Percentiles rank a stretch among this genome's conserved stretches.
Conservation (phyloP, 2,329 filamentous ascomycete genomes). For the Volutella citrinella region DNA sequence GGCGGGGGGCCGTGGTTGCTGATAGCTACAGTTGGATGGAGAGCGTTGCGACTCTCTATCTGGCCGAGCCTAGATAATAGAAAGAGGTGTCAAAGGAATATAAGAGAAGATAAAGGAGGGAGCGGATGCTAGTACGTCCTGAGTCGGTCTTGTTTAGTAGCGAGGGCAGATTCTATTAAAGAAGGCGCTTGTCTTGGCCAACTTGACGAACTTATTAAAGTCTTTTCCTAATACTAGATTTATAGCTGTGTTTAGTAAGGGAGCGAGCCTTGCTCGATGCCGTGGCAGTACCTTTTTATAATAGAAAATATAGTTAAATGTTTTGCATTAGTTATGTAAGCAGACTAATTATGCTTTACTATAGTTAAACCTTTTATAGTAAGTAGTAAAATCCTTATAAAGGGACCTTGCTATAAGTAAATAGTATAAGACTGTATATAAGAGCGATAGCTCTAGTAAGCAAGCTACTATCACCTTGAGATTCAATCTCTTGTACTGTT, state of each 20-base stretch:
- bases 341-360: slow-evolving; percentile 1
- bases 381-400: slow-evolving; percentile 3
- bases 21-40: too few relatives aligned
- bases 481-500: slow-evolving; percentile 2
- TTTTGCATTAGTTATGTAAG: slow-evolving; percentile 5
- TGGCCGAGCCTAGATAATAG: slow-evolving; percentile 3
- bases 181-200: slow-evolving; percentile 10
- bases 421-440: not conserved
- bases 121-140: slow-evolving; percentile 1
- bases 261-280: slow-evolving; percentile 4
- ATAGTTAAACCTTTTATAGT: slow-evolving; percentile 6
- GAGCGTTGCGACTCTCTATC: too few relatives aligned
- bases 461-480: slow-evolving; percentile 2
- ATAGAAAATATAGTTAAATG: slow-evolving; percentile 10
- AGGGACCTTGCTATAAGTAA: slow-evolving; percentile 3
- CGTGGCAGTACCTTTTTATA: slow-evolving; percentile 6
- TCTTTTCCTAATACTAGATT: slow-evolving; percentile 10
- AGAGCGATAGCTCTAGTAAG: slow-evolving; percentile 2
- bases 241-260: slow-evolving; percentile 3
- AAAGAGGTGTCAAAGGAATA: slow-evolving; percentile 5
- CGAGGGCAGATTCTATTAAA: slow-evolving; percentile 10
- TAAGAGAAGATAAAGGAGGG: slow-evolving; percentile 1
- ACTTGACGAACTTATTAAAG: slow-evolving; percentile 9
- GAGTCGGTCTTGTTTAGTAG: slow-evolving; percentile 1
- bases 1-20: not conserved